Conservation (phyloP, 192 early-diverging fungal genomes). For the Ramicandelaber brevisporus region DNA sequence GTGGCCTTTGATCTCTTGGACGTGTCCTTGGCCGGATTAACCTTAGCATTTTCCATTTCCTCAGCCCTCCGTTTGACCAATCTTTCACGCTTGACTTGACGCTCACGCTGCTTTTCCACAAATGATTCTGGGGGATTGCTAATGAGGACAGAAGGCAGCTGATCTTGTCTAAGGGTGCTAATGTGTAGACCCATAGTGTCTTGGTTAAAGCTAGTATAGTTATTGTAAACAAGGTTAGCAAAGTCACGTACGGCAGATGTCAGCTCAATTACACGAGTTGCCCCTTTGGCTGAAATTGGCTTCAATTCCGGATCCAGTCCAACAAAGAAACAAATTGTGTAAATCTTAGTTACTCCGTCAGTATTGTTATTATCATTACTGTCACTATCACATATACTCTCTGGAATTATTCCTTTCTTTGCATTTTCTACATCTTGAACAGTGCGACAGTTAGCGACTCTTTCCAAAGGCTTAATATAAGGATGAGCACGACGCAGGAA, state of each 20-base stretch:
- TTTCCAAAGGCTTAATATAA: conserved; percentile 69
- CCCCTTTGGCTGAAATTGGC: neutral
- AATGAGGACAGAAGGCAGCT: too few relatives aligned
- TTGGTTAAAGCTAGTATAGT: neutral
- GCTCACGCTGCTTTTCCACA: too few relatives aligned
- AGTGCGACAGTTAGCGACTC: conserved; percentile 26
- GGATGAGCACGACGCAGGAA: conserved; percentile 65
- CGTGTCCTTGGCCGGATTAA: too few relatives aligned
- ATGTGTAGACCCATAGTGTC: neutral
- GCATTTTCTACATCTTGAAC: conserved; percentile 39
- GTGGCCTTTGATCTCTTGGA: neutral
- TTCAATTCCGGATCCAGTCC: neutral
- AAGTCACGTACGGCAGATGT: neutral
- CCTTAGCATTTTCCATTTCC: too few relatives aligned
- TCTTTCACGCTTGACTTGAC: too few relatives aligned
- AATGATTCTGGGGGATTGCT: too few relatives aligned
- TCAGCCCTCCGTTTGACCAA: too few relatives aligned
- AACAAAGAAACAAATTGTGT: neutral
- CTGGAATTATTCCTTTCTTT: conserved; percentile 31
- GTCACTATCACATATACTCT: neutral
- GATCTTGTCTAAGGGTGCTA: too few relatives aligned
- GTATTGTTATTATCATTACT: neutral
- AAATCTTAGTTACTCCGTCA: neutral
- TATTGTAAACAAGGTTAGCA: neutral
- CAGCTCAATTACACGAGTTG: neutral